Percentiles rank a stretch among this genome's conserved stretches.
These are phyloP conservation scores for Neurospora sp. DNA, from an alignment of 495 filamentous ascomycete species.

Conservation along the genomic window DNA sequence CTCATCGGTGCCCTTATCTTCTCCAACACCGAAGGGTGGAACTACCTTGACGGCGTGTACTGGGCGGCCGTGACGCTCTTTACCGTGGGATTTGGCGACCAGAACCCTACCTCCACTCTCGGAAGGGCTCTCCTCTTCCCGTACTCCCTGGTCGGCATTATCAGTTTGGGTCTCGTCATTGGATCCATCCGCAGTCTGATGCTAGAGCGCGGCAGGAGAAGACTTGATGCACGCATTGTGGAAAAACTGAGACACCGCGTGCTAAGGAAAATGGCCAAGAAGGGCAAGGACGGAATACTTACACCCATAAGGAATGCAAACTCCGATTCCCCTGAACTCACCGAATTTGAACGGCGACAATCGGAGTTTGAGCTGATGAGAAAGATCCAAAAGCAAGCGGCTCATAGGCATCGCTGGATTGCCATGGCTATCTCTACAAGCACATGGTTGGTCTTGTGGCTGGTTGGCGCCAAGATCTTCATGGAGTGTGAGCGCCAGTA, in stretches of 20 bases:
- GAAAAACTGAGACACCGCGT: slow-evolving; percentile 55
- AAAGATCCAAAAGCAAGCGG: slow-evolving; percentile 56
- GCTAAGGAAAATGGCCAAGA: slow-evolving; percentile 40
- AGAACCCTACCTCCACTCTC: slow-evolving; percentile 41
- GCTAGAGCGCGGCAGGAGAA: slow-evolving; percentile 63
- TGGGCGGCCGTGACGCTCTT: slow-evolving; percentile 79
- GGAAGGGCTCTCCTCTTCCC: slow-evolving; percentile 66
- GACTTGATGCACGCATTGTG: slow-evolving; percentile 56
- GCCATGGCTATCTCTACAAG: slow-evolving; percentile 51
- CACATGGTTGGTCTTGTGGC: slow-evolving; percentile 66
- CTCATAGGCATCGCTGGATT: slow-evolving; percentile 55
- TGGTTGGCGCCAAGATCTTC: slow-evolving; percentile 70
- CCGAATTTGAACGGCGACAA: slow-evolving; percentile 52
- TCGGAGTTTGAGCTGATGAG: slow-evolving; percentile 81
- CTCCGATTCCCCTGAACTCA: slow-evolving; percentile 6
- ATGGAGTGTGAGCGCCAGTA: slow-evolving; percentile 31
- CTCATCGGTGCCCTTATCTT: slow-evolving; percentile 65
- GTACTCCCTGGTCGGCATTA: slow-evolving; percentile 69
- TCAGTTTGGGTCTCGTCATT: slow-evolving; percentile 75
- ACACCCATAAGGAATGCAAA: slow-evolving; percentile 30
- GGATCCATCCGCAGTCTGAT: slow-evolving; percentile 73
- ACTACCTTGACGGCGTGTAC: slow-evolving; percentile 68
- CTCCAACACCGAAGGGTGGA: slow-evolving; percentile 63
- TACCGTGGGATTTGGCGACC: slow-evolving; percentile 73
- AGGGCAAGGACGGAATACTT: slow-evolving; percentile 39